Evolutionary conservation across 495 filamentous ascomycete species (phyloP), one percentile per base, ranked within the genome.

Genomic region (Tuber microsphaerosporum): DNA sequence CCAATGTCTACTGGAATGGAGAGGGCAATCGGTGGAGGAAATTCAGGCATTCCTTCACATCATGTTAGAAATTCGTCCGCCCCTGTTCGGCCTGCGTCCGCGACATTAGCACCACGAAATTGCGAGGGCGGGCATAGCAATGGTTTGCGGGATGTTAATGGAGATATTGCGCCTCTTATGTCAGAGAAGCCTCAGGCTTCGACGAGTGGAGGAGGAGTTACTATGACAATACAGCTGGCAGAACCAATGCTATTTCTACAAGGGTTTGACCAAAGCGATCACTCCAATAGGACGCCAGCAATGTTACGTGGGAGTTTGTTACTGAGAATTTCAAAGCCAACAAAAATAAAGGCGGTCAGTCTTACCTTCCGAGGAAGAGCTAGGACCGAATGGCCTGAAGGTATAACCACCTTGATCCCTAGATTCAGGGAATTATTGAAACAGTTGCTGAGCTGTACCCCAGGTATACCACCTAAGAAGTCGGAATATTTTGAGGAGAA

Each of bases 381-480:
- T 3, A 90, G 91, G 77, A 99, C 95, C 0, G 93, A 97, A 82
- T 99, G 95, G 95, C 95, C 96, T 34, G 95, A 99, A 86, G 95
- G 91, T 92, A 84, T 39, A 77, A 48, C 42, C 69, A 71, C 56
- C 26, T 34, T 34, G 56, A 65, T 65, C 26, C 56, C 56, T 46
- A 56, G 71, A 14, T 65, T 48, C n/a, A 65, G 44, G 4, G 17
- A 46, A 43, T 14, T 51, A 31, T 41, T 51, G 61, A 75, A 46
- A 72, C 83, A 71, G 80, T 39, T 74, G 41, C 61, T 41, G 65
- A 39, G 73, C 42, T 41, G 8, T 74, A 41, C 48, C 70, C 7
- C 75, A 93, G 91, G 94, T 45, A 97, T 99, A 34, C 96, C 95
- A 9, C 96, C 95, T 1, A 88, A 89, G 77, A 97, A 97, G 83